A percentile compares a stretch with the other conserved stretches of the same genome.
These are phyloP conservation scores for Tetrahymena thermophila DNA, from an alignment of 73 alveolate species.

Conservation along the genomic window DNA sequence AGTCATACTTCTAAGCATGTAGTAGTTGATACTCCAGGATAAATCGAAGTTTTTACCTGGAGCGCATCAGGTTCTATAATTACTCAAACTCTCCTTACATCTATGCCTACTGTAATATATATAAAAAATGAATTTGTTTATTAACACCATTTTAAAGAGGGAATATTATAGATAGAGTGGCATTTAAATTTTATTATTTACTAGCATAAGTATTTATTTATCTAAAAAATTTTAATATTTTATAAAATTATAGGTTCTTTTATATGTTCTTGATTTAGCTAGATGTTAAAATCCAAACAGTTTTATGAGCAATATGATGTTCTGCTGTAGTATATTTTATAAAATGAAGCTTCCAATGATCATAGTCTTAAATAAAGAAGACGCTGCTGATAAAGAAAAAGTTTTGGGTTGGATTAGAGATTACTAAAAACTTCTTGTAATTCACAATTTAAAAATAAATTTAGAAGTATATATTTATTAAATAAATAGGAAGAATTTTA, in stretches of 20 bases:
- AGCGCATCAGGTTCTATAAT: constrained; percentile 91
- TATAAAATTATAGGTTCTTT: constrained; percentile 7
- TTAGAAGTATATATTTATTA: neutral
- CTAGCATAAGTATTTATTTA: too few relatives aligned
- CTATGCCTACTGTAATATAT: constrained; percentile 75
- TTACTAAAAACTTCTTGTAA: neutral
- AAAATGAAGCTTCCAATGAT: constrained; percentile 87
- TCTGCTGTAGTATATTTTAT: constrained; percentile 83
- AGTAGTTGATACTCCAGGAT: constrained; percentile 95
- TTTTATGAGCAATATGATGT: constrained; percentile 92
- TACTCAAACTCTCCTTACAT: constrained; percentile 75
- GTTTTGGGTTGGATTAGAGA: constrained; percentile 27
- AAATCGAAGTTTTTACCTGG: constrained; percentile 93
- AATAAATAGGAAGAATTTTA: constrained; percentile 6
- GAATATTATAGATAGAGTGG: neutral
- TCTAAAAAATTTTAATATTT: neutral
- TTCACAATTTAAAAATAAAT: neutral
- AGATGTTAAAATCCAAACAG: constrained; percentile 94
- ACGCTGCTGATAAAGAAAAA: constrained; percentile 46
- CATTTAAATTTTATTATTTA: neutral
- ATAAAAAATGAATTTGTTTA: neutral
- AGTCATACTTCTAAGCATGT: constrained; percentile 32
- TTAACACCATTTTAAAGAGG: neutral
- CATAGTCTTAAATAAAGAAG: constrained; percentile 83
- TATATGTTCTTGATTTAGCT: constrained; percentile 87